Conservation (phyloP, 2,329 filamentous ascomycete genomes). For the Colletotrichum graminicola region DNA sequence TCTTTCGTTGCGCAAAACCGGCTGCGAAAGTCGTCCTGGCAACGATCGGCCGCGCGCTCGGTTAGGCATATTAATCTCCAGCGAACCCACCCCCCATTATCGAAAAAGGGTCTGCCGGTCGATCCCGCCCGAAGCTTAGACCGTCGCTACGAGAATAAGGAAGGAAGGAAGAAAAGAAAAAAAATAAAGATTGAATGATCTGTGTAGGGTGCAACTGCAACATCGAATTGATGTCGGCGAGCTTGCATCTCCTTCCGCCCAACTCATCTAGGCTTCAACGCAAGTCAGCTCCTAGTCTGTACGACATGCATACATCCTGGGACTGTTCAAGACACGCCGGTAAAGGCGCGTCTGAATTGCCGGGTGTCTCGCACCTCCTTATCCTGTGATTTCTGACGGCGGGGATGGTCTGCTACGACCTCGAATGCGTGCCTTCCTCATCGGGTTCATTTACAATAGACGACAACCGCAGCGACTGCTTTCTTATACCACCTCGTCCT, state of each 20-base stretch:
- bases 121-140: constrained; percentile 10
- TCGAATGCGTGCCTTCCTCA: background rate
- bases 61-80: constrained; percentile 12
- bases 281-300: background rate
- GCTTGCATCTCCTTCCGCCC: background rate
- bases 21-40: constrained; percentile 22
- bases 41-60: constrained; percentile 12
- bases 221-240: background rate
- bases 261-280: background rate
- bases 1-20: constrained; percentile 24
- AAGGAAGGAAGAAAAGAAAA: too few relatives aligned
- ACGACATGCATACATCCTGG: background rate
- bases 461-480: background rate
- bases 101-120: constrained; percentile 6
- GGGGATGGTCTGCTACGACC: background rate
- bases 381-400: background rate
- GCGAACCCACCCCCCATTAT: constrained; percentile 10
- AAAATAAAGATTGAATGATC: background rate
- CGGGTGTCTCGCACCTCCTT: background rate
- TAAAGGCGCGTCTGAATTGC: background rate
- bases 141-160: background rate
- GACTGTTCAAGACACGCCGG: background rate
- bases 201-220: background rate
- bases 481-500: background rate
- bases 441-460: background rate